phyloP scores from a whole-genome alignment of 768 basidiomycete genomes.

The Lenzites betulinus region DNA sequence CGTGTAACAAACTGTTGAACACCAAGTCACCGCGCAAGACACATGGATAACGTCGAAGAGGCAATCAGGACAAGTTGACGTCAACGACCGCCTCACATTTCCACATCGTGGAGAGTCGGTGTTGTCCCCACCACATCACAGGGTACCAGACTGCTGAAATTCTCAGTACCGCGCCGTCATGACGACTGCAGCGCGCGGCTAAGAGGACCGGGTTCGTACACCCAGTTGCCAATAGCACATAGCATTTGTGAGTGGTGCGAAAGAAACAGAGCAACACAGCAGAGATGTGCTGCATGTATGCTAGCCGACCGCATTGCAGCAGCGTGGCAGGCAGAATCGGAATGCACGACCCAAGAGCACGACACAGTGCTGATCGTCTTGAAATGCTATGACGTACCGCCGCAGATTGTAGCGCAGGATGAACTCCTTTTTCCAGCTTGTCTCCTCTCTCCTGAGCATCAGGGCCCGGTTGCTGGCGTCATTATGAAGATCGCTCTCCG shows the following conservation, averaged over 20 bases:
- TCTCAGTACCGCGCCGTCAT: no score
- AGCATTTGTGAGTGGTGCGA: not conserved
- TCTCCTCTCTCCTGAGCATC: conserved; percentile 57
- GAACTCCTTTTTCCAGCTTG: conserved; percentile 72
- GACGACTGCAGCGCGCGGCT: no score
- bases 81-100: not conserved
- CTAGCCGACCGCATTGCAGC: conserved; percentile 9
- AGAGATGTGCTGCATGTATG: not conserved
- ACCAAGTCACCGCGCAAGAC: not conserved
- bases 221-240: not conserved
- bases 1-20: not conserved
- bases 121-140: no score
- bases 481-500: conserved; percentile 56
- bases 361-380: conserved; percentile 1
- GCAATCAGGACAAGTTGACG: not conserved
- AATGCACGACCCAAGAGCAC: not conserved
- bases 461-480: conserved; percentile 39
- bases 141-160: no score
- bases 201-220: no score
- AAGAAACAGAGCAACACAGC: not conserved
- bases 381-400: conserved; percentile 43
- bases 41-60: not conserved
- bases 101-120: not conserved
- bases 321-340: conserved; percentile 1
- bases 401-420: conserved; percentile 55